Base-by-base conservation (phyloP, 2,329 filamentous ascomycete species). In the Monilinia aucupariae region DNA sequence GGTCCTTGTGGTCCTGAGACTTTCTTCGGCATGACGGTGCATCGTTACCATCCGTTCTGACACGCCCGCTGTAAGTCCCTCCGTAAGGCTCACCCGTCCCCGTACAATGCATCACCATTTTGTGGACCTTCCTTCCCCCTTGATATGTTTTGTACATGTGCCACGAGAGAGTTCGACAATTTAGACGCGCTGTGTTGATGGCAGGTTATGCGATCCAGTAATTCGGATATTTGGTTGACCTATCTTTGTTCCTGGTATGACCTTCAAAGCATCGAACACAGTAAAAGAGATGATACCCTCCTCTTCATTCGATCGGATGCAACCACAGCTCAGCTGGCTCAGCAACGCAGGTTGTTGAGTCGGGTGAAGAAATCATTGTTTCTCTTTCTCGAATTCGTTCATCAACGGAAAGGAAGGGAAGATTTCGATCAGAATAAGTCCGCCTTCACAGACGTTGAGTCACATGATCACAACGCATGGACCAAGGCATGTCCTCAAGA, bases 41-140 rank as follows among this genome's bases (percentile, higher is more conserved):
- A 32, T 43, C 53, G 53, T 47, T 47, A 47, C 41, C 27, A 47
- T 56, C 53, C 41, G 27, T 45, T 56, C 17, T 32, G 32, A 12
- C 53, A 45, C 17, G 15, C 53, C 27, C 27, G 27, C 27, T 17
- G 39, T 6, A 12, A 22, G 0, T 47, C n/a, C 20, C 27, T 34
- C n/a, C 27, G 53, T 47, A 56, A 56, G 53, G 53, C 53, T 55
- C 32, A 45, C 39, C 20, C 7, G 39, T 45, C 53, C 8, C 41
- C 5, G 6, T 45, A 15, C 27, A 32, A 43, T 43, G 41, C 22
- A 43, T 45, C 13, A 17, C n/a, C 27, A 32, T 9, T 25, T 17
- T 34, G 25, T 45, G 20, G 3, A 15, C 6, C 10, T 8, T 22
- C 20, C 7, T 9, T 8, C 5, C 39, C 27, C 25, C 3, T 22